Evolutionary conservation across 768 basidiomycete genomes (phyloP).

Genomic region (Astraeus odoratus): DNA sequence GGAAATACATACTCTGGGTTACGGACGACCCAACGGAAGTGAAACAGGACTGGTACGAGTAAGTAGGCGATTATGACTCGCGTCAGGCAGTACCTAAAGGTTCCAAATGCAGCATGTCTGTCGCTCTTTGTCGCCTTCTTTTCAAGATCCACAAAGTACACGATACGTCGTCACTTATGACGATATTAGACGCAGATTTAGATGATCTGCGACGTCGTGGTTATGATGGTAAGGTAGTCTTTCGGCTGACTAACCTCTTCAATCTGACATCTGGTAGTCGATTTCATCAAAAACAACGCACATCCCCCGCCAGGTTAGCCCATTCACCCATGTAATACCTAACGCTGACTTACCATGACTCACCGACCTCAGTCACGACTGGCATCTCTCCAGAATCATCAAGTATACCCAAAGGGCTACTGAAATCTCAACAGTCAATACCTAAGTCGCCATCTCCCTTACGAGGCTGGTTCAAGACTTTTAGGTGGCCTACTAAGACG

Average conservation of each 20-base stretch:
- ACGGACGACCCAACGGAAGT: constrained; percentile 35
- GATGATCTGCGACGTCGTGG: constrained; percentile 69
- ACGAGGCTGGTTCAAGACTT: background rate
- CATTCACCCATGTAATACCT: no score
- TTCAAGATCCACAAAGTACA: constrained; percentile 71
- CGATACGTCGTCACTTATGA: constrained; percentile 82
- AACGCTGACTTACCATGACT: no score
- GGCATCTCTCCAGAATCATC: background rate
- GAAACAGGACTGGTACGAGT: constrained; percentile 67
- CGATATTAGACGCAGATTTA: constrained; percentile 84
- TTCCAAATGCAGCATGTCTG: constrained; percentile 55
- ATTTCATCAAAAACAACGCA: constrained; percentile 1
- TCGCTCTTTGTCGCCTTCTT: constrained; percentile 67
- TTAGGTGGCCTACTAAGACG: background rate
- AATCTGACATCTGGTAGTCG: constrained; percentile 1
- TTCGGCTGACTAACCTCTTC: background rate
- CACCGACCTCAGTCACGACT: background rate
- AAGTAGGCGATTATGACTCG: constrained; percentile 48
- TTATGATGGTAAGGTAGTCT: constrained; percentile 54
- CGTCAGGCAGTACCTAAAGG: constrained; percentile 1
- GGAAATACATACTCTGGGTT: constrained; percentile 58
- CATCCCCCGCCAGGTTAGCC: background rate
- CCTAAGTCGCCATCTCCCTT: no score
- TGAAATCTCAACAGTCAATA: background rate
- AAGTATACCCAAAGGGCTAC: background rate